Evolutionary conservation across 257 asterid species (phyloP).

Genomic region (Petunia secreta): DNA sequence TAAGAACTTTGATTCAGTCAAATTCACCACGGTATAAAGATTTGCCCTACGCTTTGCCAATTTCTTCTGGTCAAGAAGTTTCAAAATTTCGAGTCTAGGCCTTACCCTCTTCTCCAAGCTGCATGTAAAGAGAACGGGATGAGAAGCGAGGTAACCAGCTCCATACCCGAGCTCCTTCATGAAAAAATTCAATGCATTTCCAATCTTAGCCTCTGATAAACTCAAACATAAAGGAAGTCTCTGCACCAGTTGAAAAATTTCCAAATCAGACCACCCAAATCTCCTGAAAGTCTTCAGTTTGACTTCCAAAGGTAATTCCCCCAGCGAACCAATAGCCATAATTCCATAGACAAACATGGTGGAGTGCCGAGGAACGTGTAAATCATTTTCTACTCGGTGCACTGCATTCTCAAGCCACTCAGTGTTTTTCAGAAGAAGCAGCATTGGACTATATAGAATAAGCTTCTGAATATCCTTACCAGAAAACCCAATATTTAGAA

Average conservation of each 20-base stretch:
- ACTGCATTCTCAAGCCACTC: neutral
- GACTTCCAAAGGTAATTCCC: neutral
- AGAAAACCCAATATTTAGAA: conserved; percentile 18
- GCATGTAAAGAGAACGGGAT: too few relatives aligned
- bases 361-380: conserved; percentile 8
- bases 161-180: neutral
- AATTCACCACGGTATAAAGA: neutral
- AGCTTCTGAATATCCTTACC: neutral
- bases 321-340: neutral
- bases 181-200: conserved; percentile 20
- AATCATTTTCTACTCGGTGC: conserved; percentile 17
- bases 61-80: conserved; percentile 21
- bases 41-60: neutral
- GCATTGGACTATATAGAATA: neutral
- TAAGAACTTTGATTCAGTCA: too few relatives aligned
- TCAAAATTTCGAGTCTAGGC: conserved; percentile 18
- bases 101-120: too few relatives aligned
- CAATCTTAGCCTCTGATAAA: conserved; percentile 12
- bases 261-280: too few relatives aligned
- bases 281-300: neutral
- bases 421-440: neutral
- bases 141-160: too few relatives aligned
- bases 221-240: neutral
- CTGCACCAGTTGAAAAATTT: too few relatives aligned
- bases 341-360: neutral